A percentile compares a stretch with the other conserved stretches of the same genome.
Evolutionary conservation across 352 stramenopile genomes (phyloP).

Genomic region (Aphanomyces cochlioides): DNA sequence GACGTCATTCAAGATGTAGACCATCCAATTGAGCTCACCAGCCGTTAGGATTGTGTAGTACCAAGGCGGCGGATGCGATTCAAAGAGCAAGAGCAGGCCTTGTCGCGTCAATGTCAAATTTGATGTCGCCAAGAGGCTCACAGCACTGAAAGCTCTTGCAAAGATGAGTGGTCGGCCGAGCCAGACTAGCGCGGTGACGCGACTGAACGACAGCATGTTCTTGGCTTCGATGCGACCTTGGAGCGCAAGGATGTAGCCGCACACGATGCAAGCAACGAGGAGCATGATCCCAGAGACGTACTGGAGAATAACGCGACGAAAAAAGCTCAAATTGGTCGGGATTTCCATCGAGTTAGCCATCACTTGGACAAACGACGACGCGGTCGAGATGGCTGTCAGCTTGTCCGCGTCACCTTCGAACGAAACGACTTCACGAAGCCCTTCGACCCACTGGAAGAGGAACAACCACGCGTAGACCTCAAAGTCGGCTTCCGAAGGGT

Average conservation of each 20-base stretch:
- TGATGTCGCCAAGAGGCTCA: background rate
- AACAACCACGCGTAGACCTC: constrained; percentile 8
- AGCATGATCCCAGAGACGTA: constrained; percentile 15
- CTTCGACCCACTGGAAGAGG: background rate
- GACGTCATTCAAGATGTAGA: too few relatives aligned
- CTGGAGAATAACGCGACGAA: constrained; percentile 1
- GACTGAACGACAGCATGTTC: constrained; percentile 13
- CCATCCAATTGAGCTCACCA: too few relatives aligned
- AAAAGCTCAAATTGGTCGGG: background rate
- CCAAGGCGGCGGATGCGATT: too few relatives aligned
- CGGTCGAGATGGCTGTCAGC: constrained; percentile 11
- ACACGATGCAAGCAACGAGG: background rate
- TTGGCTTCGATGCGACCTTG: background rate
- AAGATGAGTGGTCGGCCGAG: background rate
- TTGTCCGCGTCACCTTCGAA: background rate
- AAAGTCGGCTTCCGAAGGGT: background rate
- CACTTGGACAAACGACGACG: background rate
- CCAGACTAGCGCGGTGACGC: constrained; percentile 9
- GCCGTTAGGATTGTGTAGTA: too few relatives aligned
- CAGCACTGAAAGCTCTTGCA: background rate
- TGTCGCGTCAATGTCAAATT: background rate
- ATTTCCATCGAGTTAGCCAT: constrained; percentile 1
- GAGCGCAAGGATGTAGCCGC: background rate
- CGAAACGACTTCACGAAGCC: constrained; percentile 10
- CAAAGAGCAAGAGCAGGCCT: too few relatives aligned